Evolutionary conservation across 768 basidiomycete genomes (phyloP).

Genomic region (Suillus plorans): DNA sequence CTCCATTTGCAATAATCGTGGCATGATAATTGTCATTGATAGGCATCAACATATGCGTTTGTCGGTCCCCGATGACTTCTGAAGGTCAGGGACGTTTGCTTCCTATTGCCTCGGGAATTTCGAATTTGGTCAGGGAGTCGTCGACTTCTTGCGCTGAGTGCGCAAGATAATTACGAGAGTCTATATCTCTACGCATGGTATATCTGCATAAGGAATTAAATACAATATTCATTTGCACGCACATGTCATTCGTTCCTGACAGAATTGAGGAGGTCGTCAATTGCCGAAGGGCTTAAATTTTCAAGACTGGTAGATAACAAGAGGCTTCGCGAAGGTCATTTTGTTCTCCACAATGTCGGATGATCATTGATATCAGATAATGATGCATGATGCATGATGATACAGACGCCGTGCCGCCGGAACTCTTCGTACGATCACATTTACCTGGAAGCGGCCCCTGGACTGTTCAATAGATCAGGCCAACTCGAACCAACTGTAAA

Average conservation of each 20-base stretch:
- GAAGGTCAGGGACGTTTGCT: not conserved
- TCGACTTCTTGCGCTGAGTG: not conserved
- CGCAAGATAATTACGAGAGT: not conserved
- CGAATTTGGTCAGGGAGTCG: not conserved
- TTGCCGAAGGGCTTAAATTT: not conserved
- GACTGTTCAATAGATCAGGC: not conserved
- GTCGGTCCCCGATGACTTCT: not conserved
- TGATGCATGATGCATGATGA: too few relatives aligned
- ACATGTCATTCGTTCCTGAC: not conserved
- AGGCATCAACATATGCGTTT: not conserved
- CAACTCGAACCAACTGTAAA: not conserved
- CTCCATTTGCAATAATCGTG: not conserved
- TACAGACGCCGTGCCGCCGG: not conserved
- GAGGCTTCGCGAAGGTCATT: not conserved
- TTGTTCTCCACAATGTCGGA: not conserved
- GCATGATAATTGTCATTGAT: not conserved
- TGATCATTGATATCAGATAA: not conserved
- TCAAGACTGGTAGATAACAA: not conserved
- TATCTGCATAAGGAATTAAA: not conserved
- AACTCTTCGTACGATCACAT: not conserved
- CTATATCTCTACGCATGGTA: not conserved
- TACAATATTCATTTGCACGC: not conserved
- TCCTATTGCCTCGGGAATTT: constrained; percentile 2
- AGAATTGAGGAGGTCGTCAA: not conserved
- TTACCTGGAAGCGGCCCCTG: not conserved